A percentile compares a stretch with the other conserved stretches of the same genome.
Evolutionary conservation across 108 stramenopile species (phyloP).

Genomic region (Nannochloropsis gaditana): DNA sequence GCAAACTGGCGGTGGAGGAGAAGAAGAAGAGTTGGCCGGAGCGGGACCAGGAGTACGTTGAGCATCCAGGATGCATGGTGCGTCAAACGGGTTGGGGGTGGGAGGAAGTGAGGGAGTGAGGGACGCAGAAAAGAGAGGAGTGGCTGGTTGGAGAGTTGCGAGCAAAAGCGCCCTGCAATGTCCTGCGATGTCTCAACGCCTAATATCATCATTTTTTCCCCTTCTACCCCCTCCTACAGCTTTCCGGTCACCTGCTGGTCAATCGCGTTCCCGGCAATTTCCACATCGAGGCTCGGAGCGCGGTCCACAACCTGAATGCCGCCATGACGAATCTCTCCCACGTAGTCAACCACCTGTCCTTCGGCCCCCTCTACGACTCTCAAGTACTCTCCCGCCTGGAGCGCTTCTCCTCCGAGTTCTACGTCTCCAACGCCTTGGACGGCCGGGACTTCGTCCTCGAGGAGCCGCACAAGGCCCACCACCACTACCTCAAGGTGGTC

Average conservation of each 20-base stretch:
- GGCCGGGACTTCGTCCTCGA: constrained; percentile 65
- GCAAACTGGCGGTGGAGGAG: constrained; percentile 36
- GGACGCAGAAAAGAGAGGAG: background rate
- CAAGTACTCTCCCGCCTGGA: constrained; percentile 30
- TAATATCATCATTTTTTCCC: constrained; percentile 19
- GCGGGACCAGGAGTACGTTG: constrained; percentile 20
- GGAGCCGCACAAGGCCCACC: constrained; percentile 75
- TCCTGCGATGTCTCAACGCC: background rate
- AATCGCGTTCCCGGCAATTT: constrained; percentile 96
- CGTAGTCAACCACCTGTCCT: constrained; percentile 69
- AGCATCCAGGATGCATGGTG: constrained; percentile 18
- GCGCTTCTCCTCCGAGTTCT: constrained; percentile 30
- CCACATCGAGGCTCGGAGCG: constrained; percentile 84
- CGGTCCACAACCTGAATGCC: constrained; percentile 73
- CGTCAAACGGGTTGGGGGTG: background rate
- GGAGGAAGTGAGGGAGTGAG: background rate
- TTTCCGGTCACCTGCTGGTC: constrained; percentile 53
- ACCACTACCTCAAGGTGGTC: constrained; percentile 84
- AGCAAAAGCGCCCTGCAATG: background rate
- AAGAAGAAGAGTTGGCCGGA: background rate
- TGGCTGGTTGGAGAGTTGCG: background rate
- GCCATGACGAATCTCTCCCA: constrained; percentile 73
- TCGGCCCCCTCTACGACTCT: constrained; percentile 55
- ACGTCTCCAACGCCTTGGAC: constrained; percentile 63
- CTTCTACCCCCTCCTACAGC: constrained; percentile 35